Conservation (phyloP, 2,329 filamentous ascomycete species). For the Neonectria magnoliae region DNA sequence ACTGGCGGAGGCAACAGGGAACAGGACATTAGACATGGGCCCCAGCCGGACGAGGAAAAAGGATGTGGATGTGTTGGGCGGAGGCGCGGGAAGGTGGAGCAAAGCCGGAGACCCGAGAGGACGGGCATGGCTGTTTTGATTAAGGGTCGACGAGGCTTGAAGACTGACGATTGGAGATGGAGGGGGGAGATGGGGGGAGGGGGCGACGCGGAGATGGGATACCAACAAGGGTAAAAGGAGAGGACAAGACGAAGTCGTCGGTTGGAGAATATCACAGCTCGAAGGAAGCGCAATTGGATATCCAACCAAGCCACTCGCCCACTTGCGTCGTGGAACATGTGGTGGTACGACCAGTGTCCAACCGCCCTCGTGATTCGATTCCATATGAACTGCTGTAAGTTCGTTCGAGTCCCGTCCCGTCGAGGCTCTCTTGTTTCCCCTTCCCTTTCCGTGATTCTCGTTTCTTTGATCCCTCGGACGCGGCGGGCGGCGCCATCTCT, state of each 20-base stretch:
- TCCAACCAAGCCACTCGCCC: conserved; percentile 9
- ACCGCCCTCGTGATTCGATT: conserved; percentile 15
- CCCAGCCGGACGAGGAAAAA: conserved; percentile 25
- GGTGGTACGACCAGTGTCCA: not conserved
- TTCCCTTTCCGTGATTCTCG: conserved; percentile 7
- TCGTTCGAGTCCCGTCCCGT: conserved; percentile 14
- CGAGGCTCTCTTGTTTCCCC: conserved; percentile 19
- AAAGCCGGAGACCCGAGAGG: conserved; percentile 38
- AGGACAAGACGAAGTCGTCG: conserved; percentile 12
- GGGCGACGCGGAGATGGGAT: conserved; percentile 24
- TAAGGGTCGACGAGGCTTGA: conserved; percentile 45
- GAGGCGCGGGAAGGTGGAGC: conserved; percentile 40
- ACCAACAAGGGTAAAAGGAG: conserved; percentile 20
- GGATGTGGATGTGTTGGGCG: conserved; percentile 31
- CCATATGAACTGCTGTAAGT: not conserved
- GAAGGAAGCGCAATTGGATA: not conserved
- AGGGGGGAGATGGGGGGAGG: conserved; percentile 19
- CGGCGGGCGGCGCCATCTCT: conserved; percentile 30
- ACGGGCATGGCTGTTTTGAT: conserved; percentile 43
- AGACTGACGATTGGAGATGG: conserved; percentile 33
- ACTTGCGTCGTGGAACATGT: not conserved
- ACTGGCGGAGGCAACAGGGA: conserved; percentile 25
- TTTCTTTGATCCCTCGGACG: conserved; percentile 18
- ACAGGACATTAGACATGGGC: conserved; percentile 29
- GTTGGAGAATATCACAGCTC: conserved; percentile 1